phyloP scores from a whole-genome alignment of 805 yeast genomes.

The Saturnispora gosingensis region DNA sequence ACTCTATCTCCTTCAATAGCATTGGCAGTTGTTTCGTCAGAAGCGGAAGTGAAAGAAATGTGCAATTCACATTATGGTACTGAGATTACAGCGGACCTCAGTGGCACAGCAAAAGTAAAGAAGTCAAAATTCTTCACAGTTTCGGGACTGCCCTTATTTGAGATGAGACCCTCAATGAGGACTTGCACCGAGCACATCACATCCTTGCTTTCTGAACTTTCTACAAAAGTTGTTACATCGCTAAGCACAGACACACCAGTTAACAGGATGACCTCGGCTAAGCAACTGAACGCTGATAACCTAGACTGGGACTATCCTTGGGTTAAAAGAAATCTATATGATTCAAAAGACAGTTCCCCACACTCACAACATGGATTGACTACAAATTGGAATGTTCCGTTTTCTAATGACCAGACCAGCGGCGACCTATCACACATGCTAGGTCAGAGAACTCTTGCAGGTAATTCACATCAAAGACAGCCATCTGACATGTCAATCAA shows the following conservation, averaged over 20 bases:
- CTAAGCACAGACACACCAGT: not conserved
- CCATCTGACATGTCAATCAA: conserved; percentile 3
- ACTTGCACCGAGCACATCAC: not conserved
- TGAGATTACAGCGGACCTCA: not conserved
- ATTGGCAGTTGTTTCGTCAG: not conserved
- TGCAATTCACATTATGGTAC: not conserved
- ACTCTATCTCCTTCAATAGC: not conserved
- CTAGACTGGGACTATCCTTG: not conserved
- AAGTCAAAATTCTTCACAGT: not conserved
- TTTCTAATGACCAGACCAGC: not conserved
- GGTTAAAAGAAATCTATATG: not conserved
- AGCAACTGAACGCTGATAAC: not conserved
- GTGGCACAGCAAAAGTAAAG: not conserved
- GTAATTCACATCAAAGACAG: conserved; percentile 1
- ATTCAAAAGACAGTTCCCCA: not conserved
- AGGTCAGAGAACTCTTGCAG: conserved; percentile 3
- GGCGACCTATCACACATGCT: not conserved
- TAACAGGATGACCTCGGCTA: not conserved
- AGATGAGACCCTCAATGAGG: not conserved
- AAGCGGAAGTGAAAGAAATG: not conserved
- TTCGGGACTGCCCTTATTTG: not conserved
- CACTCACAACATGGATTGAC: not conserved
- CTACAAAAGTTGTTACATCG: not conserved
- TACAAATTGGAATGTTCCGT: not conserved
- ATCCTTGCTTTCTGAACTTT: not conserved